Evolutionary conservation across 1,139 yeast species (phyloP).

Genomic region (Blastobotrys capitulatus): DNA sequence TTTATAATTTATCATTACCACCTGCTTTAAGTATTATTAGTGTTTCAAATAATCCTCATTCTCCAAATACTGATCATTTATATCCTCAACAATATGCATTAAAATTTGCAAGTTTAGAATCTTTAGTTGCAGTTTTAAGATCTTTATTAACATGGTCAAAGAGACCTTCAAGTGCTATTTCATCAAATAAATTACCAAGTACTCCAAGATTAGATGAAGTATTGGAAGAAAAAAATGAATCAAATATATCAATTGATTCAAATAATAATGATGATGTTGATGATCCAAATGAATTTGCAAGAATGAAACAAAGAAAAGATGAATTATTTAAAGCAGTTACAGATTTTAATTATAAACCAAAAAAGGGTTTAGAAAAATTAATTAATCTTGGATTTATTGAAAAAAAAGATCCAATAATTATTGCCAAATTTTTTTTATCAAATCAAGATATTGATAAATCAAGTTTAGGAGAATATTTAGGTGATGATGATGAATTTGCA

Average conservation of each 20-base stretch:
- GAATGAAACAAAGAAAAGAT: slow-evolving; percentile 75
- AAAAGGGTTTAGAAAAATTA: slow-evolving; percentile 64
- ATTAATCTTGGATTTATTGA: slow-evolving; percentile 58
- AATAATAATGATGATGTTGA: slow-evolving; percentile 23
- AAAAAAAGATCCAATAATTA: slow-evolving; percentile 53
- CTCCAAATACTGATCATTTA: slow-evolving; percentile 45
- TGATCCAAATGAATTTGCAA: slow-evolving; percentile 83
- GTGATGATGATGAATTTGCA: slow-evolving; percentile 79
- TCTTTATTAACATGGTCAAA: slow-evolving; percentile 89
- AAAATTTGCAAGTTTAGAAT: slow-evolving; percentile 73
- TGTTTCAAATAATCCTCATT: slow-evolving; percentile 41
- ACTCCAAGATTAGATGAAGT: slow-evolving; percentile 1
- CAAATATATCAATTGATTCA: not conserved
- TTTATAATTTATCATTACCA: slow-evolving; percentile 65
- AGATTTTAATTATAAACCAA: slow-evolving; percentile 80
- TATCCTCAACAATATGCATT: slow-evolving; percentile 60
- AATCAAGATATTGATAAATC: slow-evolving; percentile 84
- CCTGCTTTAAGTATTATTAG: slow-evolving; percentile 73
- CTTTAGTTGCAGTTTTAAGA: slow-evolving; percentile 75
- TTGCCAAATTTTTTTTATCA: slow-evolving; percentile 68
- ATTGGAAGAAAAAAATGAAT: slow-evolving; percentile 1
- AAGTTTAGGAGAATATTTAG: slow-evolving; percentile 83
- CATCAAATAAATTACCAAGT: not conserved
- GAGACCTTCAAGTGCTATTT: slow-evolving; percentile 30
- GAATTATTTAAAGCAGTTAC: slow-evolving; percentile 71